Conservation (phyloP, 2,329 filamentous ascomycete genomes). For the Thelonectria discophora region DNA sequence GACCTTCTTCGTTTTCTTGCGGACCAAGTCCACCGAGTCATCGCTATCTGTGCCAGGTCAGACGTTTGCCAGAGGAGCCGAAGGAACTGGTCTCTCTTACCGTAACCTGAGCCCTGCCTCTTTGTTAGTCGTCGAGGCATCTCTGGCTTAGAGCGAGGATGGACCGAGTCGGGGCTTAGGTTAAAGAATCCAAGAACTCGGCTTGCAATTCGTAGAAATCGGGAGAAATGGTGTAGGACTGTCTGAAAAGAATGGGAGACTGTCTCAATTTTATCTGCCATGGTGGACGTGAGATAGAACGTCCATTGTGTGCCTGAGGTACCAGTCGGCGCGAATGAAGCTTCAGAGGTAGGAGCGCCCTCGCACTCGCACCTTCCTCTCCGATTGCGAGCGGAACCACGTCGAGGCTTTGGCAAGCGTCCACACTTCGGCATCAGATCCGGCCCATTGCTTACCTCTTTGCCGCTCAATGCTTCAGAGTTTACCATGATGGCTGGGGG, state of each 20-base stretch:
- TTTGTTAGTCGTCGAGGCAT: constrained; percentile 45
- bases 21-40: constrained; percentile 16
- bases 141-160: neutral
- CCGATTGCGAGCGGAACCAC: constrained; percentile 16
- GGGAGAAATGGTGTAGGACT: no score
- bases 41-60: constrained; percentile 28
- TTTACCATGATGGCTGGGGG: neutral
- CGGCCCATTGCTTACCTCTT: neutral
- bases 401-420: neutral
- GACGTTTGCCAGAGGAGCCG: neutral
- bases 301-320: constrained; percentile 4
- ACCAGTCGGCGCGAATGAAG: neutral
- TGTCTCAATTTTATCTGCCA: no score
- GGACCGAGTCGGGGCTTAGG: neutral
- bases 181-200: neutral
- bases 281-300: neutral
- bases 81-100: constrained; percentile 20
- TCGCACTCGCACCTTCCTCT: constrained; percentile 21
- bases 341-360: neutral
- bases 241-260: no score
- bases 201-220: no score
- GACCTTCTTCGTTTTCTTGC: constrained; percentile 28
- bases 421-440: constrained; percentile 2
- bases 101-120: constrained; percentile 36
- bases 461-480: neutral